Base-by-base conservation (phyloP, 2,329 filamentous ascomycete species). In the Aspergillus ochraceus region DNA sequence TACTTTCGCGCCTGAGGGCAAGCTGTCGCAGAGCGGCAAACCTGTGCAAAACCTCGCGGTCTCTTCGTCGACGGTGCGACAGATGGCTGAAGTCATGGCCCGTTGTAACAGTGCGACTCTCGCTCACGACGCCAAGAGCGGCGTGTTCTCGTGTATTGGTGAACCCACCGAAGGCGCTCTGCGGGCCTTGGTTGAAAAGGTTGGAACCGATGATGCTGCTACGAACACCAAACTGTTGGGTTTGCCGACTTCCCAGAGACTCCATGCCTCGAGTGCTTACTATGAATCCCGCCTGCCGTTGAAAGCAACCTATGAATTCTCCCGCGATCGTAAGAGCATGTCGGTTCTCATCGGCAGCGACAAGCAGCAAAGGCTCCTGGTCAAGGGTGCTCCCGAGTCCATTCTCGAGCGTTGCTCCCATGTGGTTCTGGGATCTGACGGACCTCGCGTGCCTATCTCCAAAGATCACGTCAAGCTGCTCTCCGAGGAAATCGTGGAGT, bases 301-400 rank as follows among this genome's bases (percentile, higher is more conserved):
- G 47, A 83, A 97, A 58, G 89, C 93, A 9, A 97, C 92, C 11
- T 99, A 92, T 70, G 95, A 99, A 75, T 99, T 99, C 79, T 98
- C 95, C 1, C 88, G 95, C 69, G 95, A 99, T 77, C 88, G 95
- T 64, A 99, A 99, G 86, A 98, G 94, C 78, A 99, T 99, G 95
- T 99, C 95, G 52, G 96, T 99, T 39, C 81, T 98, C 60, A 91
- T 96, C 63, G 85, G 89, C 65, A 84, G 85, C 57, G 88, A 85
- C 58, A 81, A 83, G 53, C 78, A 87, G 55, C 87, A 95, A 79
- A 92, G 90, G 74, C 87, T 99, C 11, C 84, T 99, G 52, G 93
- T 99, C 66, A 99, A 99, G 80, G 95, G 95, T 70, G 95, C 96
- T 20, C 95, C 95, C 6, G 95, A 99, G 77, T 92, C 92, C 12